phyloP scores from a whole-genome alignment of 768 basidiomycete species.

The Termitomyces sp. region DNA sequence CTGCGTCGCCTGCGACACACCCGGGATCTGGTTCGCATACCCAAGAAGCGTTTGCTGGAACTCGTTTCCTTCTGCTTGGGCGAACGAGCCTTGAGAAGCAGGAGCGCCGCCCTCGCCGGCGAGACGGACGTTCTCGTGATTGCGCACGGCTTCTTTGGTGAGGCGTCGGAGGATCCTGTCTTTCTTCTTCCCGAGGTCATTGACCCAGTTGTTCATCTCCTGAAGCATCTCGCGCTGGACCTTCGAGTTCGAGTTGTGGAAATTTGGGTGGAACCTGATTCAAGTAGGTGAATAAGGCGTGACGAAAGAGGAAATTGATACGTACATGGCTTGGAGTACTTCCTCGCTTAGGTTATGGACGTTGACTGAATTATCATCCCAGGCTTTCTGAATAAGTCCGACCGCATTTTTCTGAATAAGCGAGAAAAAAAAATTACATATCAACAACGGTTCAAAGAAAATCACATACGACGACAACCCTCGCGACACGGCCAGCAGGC shows the following conservation, averaged over 20 bases:
- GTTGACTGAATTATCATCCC: constrained; percentile 68
- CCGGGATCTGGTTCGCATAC: constrained; percentile 42
- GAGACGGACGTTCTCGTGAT: constrained; percentile 64
- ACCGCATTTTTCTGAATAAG: constrained; percentile 53
- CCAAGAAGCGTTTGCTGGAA: constrained; percentile 43
- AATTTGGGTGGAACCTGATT: constrained; percentile 77
- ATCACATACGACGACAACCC: constrained; percentile 53
- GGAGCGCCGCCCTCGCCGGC: constrained; percentile 45
- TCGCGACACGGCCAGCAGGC: constrained; percentile 72
- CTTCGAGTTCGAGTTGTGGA: constrained; percentile 55
- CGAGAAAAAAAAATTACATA: background rate
- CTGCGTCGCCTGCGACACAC: constrained; percentile 36
- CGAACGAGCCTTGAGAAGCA: constrained; percentile 41
- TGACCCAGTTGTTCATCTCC: constrained; percentile 58
- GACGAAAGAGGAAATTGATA: background rate
- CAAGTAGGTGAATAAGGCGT: no score
- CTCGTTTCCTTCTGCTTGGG: constrained; percentile 40
- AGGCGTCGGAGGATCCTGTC: constrained; percentile 50
- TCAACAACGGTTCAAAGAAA: background rate
- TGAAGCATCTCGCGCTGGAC: constrained; percentile 76
- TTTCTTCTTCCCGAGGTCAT: constrained; percentile 41
- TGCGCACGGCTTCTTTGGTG: constrained; percentile 58
- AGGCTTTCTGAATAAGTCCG: constrained; percentile 65
- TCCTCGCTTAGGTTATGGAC: constrained; percentile 54
- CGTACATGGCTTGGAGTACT: constrained; percentile 60